phyloP scores from a whole-genome alignment of 108 stramenopile species.

The Conticribra guillardii region DNA sequence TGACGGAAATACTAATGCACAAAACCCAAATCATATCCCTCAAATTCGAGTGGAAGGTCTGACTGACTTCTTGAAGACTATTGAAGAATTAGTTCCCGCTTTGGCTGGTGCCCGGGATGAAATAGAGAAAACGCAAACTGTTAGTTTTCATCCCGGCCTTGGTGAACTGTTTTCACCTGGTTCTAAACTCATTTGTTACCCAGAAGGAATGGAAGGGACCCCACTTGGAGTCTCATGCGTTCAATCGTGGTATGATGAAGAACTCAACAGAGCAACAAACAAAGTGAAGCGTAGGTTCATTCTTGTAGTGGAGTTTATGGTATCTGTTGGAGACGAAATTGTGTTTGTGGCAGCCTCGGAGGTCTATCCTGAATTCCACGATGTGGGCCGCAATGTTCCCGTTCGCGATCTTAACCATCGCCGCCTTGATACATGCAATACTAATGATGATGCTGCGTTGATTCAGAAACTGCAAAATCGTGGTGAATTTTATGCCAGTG shows the following conservation, averaged over 20 bases:
- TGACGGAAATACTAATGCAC: constrained; percentile 12
- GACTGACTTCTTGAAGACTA: constrained; percentile 47
- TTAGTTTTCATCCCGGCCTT: constrained; percentile 67
- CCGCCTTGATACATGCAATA: constrained; percentile 31
- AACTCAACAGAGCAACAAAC: constrained; percentile 64
- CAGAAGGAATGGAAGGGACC: constrained; percentile 73
- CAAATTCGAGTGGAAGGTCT: constrained; percentile 57
- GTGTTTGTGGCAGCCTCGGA: constrained; percentile 74
- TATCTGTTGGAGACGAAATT: constrained; percentile 64
- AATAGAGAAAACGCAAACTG: constrained; percentile 56
- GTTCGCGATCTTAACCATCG: constrained; percentile 64
- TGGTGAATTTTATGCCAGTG: constrained; percentile 72
- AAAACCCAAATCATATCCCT: constrained; percentile 46
- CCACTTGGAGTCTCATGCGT: constrained; percentile 65
- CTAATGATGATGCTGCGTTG: constrained; percentile 46
- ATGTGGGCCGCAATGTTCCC: constrained; percentile 56
- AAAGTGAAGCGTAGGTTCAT: constrained; percentile 67
- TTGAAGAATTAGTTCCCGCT: constrained; percentile 51
- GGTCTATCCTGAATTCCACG: constrained; percentile 72
- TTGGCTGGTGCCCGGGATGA: constrained; percentile 55
- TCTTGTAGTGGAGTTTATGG: constrained; percentile 64
- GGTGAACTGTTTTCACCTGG: constrained; percentile 74
- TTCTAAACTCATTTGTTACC: constrained; percentile 56
- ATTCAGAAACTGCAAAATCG: constrained; percentile 57
- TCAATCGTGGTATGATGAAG: constrained; percentile 73